Evolutionary conservation across 139 green algal species (phyloP).

Genomic region (Deuterostichococcus epilithicus): DNA sequence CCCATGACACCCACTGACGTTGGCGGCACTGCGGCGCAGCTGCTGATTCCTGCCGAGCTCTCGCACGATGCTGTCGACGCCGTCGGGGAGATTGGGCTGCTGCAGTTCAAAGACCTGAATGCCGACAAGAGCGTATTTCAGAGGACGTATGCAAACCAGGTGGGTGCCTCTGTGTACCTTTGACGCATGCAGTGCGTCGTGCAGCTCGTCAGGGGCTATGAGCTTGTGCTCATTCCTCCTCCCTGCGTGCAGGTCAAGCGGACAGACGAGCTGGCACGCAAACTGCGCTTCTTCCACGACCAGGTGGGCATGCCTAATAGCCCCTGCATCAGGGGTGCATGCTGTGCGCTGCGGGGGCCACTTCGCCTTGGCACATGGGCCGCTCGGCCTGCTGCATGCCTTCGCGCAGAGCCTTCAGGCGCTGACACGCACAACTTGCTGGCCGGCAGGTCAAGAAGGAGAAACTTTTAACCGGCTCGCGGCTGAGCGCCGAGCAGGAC

Average conservation of each 20-base stretch:
- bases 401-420: no score
- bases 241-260: slow-evolving; percentile 81
- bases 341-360: background rate
- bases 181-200: background rate
- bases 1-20: no score
- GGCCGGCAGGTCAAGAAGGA: slow-evolving; percentile 63
- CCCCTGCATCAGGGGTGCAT: background rate
- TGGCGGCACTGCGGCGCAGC: slow-evolving; percentile 49
- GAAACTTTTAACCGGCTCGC: slow-evolving; percentile 34
- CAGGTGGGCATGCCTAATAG: slow-evolving; percentile 50
- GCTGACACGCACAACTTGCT: no score
- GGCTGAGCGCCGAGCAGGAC: slow-evolving; percentile 26
- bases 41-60: slow-evolving; percentile 95
- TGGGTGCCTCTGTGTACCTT: slow-evolving; percentile 5
- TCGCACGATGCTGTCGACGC: slow-evolving; percentile 86
- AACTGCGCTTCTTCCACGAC: slow-evolving; percentile 90
- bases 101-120: slow-evolving; percentile 95
- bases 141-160: slow-evolving; percentile 88
- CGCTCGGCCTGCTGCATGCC: no score
- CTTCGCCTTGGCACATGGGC: no score
- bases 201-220: background rate
- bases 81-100: slow-evolving; percentile 82
- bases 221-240: background rate
- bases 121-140: slow-evolving; percentile 87
- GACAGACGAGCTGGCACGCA: slow-evolving; percentile 94